These are phyloP conservation scores for Gliomastix tumulicola DNA, from an alignment of 2,329 filamentous ascomycete genomes.

Conservation along the genomic window DNA sequence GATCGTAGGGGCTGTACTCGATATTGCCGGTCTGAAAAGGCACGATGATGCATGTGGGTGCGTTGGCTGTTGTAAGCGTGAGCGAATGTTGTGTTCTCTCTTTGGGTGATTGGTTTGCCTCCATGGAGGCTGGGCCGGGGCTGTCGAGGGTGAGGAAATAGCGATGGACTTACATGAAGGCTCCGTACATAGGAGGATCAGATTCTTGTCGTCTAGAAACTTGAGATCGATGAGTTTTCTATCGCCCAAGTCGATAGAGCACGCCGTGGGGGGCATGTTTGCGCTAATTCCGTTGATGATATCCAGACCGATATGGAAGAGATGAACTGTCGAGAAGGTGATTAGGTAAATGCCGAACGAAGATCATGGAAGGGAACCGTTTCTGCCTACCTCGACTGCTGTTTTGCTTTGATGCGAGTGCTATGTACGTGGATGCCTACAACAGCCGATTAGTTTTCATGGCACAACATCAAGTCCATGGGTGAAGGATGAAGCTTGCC, in stretches of 20 bases:
- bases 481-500: too few relatives aligned
- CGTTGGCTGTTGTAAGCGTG: conserved; percentile 14
- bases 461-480: too few relatives aligned
- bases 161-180: conserved; percentile 24
- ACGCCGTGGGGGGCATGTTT: conserved; percentile 25
- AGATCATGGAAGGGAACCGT: too few relatives aligned
- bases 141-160: too few relatives aligned
- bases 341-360: background rate
- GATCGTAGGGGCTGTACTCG: conserved; percentile 26
- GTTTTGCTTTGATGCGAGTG: conserved; percentile 28
- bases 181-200: conserved; percentile 51
- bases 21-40: conserved; percentile 27
- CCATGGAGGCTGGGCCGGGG: too few relatives aligned
- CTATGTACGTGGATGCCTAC: too few relatives aligned
- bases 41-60: conserved; percentile 19
- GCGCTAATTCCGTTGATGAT: conserved; percentile 55
- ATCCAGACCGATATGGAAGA: conserved; percentile 46
- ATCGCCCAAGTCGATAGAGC: conserved; percentile 31
- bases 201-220: conserved; percentile 55
- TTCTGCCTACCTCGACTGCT: conserved; percentile 29
- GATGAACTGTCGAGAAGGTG: conserved; percentile 34
- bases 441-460: too few relatives aligned
- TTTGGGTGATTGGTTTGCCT: too few relatives aligned
- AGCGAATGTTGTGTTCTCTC: too few relatives aligned
- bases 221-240: conserved; percentile 54